Base-by-base conservation (phyloP, 2,329 filamentous ascomycete species). In the Gnomoniopsis sp. region DNA sequence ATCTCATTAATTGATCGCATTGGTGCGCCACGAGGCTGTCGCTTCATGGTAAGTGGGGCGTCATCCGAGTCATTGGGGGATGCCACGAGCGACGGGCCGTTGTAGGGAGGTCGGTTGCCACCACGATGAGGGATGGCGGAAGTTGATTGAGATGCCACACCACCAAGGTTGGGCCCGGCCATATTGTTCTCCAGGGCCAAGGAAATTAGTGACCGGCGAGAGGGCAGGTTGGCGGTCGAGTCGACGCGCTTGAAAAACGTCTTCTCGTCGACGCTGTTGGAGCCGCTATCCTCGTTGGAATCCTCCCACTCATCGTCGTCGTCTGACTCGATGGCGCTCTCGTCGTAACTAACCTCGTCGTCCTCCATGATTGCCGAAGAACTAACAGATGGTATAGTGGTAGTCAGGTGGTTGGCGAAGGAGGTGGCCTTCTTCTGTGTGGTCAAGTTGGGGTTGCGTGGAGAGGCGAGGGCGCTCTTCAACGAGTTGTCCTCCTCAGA, bases 221-320 rank as follows among this genome's bases (percentile, higher is more conserved):
- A 96, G 2, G 89, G 88, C 26, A 98, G 80, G 69, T 96, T 91
- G 8, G 88, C 86, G 71, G 87, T 87, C 44, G 93, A 97, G 72
- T 96, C 91, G 51, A 98, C 92, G 10, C 95, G 89, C 72, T 93
- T 87, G 81, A 99, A 99, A 67, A 91, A 80, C 21, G 85, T 83
- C 68, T 85, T 87, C 61, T 95, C 89, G 62, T 95, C 90, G 53
- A 92, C 82, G 70, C 90, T 96, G 1, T 90, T 90, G 65, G 90
- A 89, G 58, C 88, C 89, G 70, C 89, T 95, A 66, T 96, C 90
- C 62, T 90, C 89, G 22, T 90, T 85, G 7, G 58, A 59, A 0
- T 88, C 91, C 67, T 84, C 79, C 68, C 88, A 80, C 78, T 84
- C 83, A 56, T 85, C 84, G 61, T 84, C 81, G n/a, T 86, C 85